Evolutionary conservation across 1,284 basidiomycete species (phyloP), one percentile per base, ranked within the genome.

Genomic region (Tilletia walkeri): DNA sequence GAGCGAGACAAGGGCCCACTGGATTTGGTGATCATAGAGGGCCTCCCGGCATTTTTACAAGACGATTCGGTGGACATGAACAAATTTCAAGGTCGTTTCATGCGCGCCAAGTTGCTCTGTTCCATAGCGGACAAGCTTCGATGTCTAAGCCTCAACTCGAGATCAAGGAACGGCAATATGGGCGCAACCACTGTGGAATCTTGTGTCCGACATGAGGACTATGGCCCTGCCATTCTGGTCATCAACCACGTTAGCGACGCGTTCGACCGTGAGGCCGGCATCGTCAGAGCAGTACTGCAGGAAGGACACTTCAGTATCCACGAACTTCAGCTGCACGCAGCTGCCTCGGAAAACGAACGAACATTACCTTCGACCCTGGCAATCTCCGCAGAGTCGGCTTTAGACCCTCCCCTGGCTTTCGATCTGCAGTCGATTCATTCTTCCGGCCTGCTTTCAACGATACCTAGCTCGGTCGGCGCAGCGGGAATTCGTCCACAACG

Each of bases 211-310:
- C 50, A 18, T 53, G 36, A 63, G 7, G 30, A 63, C 18, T 41
- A 63, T 39, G 59, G 38, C 3, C n/a, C 68, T 34, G 75, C 71
- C 1, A 74, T 79, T 16, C 14, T 80, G 4, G 75, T 79, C 5
- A 50, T 75, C 66, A 80, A 80, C 63, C 79, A 80, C 65, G 79
- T 80, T 16, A 75, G 72, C 45, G 79, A 80, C 34, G 77, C 76
- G 1, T 80, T 80, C 65, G 77, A 72, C 0, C 47, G 63, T 2
- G 77, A 78, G n/a, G 70, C 72, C 41, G 72, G 72, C 4, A 53
- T 73, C 3, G 74, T 74, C 18, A 38, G 38, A 38, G 59, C 38
- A 2, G 38, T 34, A 16, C 36, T 63, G 4, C 59, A 41, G 16
- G 59, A 63, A 20, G 59, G 59, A 18, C 20, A 38, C n/a, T 10